A percentile compares a stretch with the other conserved stretches of the same genome.
Evolutionary conservation across 805 yeast genomes (phyloP).

Genomic region (Starmerella lactis-condensi): DNA sequence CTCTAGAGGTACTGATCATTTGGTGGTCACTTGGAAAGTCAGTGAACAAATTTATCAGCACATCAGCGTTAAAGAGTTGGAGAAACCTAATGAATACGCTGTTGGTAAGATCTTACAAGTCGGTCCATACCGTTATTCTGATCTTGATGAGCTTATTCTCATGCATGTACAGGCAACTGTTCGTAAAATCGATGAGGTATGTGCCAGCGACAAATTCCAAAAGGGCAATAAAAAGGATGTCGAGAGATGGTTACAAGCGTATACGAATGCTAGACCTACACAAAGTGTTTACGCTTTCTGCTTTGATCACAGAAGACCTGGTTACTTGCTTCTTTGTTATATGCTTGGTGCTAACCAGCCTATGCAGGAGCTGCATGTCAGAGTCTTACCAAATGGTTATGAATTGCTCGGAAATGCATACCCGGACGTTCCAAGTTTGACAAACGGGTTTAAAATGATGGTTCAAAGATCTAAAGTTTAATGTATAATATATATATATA

Average conservation of each 20-base stretch:
- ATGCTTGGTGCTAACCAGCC: conserved; percentile 36
- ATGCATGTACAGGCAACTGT: conserved; percentile 73
- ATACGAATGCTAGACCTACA: conserved; percentile 77
- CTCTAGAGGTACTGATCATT: conserved; percentile 68
- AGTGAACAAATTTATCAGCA: conserved; percentile 84
- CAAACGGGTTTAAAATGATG: conserved; percentile 83
- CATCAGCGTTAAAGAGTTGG: conserved; percentile 63
- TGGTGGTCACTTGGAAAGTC: conserved; percentile 92
- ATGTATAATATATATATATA: background rate
- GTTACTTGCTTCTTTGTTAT: conserved; percentile 79
- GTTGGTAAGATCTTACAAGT: conserved; percentile 44
- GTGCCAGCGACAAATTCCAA: conserved; percentile 72
- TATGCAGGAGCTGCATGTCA: conserved; percentile 73
- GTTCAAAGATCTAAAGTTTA: conserved; percentile 9
- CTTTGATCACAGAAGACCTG: conserved; percentile 76
- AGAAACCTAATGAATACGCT: conserved; percentile 42
- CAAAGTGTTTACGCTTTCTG: conserved; percentile 83
- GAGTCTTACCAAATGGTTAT: conserved; percentile 75
- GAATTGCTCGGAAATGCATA: conserved; percentile 61
- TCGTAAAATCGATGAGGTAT: conserved; percentile 65
- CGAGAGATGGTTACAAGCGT: conserved; percentile 69
- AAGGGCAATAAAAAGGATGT: conserved; percentile 64
- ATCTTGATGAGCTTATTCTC: conserved; percentile 82
- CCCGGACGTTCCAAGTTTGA: conserved; percentile 71
- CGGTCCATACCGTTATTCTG: conserved; percentile 55